Conservation (phyloP, 805 yeast genomes). For the Pichia thaimueangensis region DNA sequence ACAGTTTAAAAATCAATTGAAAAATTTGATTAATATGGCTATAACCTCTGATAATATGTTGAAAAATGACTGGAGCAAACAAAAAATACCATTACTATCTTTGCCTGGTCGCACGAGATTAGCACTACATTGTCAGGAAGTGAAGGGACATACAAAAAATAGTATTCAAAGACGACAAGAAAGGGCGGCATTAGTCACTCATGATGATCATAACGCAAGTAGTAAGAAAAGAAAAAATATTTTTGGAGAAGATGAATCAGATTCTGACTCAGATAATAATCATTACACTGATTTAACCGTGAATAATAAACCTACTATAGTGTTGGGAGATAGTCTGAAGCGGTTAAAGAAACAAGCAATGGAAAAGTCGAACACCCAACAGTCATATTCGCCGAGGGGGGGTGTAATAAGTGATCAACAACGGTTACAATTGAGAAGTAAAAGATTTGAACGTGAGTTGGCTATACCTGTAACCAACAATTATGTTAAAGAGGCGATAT, state of each 20-base stretch:
- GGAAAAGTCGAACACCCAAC: neutral
- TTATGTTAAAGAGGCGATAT: neutral
- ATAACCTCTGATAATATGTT: conserved; percentile 37
- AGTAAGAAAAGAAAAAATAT: conserved; percentile 11
- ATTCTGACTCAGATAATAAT: conserved; percentile 2
- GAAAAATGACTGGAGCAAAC: conserved; percentile 48
- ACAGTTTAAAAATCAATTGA: conserved; percentile 44
- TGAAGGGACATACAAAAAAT: neutral
- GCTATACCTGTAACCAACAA: conserved; percentile 14
- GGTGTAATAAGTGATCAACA: neutral
- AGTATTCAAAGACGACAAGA: neutral
- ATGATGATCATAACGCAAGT: neutral
- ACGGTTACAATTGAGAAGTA: conserved; percentile 28
- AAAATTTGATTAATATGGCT: conserved; percentile 43
- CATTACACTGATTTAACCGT: neutral
- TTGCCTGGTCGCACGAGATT: conserved; percentile 11
- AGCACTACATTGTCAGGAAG: conserved; percentile 18
- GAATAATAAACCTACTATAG: neutral
- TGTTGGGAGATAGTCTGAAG: conserved; percentile 5
- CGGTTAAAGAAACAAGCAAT: conserved; percentile 8
- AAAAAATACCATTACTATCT: conserved; percentile 40
- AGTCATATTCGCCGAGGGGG: neutral
- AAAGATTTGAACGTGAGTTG: conserved; percentile 40
- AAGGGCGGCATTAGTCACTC: no score
- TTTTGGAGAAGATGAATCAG: conserved; percentile 18